Evolutionary conservation across 768 basidiomycete species (phyloP).

Genomic region (Boletellus emodensis): DNA sequence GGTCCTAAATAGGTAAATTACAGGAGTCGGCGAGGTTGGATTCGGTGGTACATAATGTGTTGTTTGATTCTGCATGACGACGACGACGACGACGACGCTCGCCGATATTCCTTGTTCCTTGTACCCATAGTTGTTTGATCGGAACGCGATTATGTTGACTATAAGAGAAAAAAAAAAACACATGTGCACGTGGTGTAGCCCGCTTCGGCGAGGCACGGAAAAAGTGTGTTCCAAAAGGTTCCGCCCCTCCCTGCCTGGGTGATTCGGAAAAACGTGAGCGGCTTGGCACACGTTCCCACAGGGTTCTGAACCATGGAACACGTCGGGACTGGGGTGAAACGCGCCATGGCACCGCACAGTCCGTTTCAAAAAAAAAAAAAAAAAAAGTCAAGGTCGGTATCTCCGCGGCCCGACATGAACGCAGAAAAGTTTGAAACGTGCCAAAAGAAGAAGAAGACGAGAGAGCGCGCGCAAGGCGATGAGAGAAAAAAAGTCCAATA

Average conservation of each 20-base stretch:
- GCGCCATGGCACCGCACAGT: background rate
- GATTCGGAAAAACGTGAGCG: too few species aligned
- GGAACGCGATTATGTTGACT: conserved; percentile 1
- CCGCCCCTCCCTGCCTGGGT: too few species aligned
- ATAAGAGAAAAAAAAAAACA: too few species aligned
- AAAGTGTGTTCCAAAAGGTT: background rate
- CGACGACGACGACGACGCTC: too few species aligned
- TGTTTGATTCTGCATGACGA: background rate
- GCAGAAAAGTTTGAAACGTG: conserved; percentile 1
- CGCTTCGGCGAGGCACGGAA: background rate
- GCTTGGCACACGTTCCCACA: background rate
- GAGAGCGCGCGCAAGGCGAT: background rate
- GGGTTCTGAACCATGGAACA: background rate
- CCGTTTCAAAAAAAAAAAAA: conserved; percentile 7
- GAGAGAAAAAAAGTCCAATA: background rate
- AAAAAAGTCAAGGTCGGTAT: too few species aligned
- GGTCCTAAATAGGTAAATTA: background rate
- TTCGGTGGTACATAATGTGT: conserved; percentile 3
- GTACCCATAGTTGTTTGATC: background rate
- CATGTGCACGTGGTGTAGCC: background rate
- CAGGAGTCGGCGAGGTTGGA: conserved; percentile 7
- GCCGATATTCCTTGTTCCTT: background rate
- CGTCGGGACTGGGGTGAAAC: conserved; percentile 2
- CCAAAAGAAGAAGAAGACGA: background rate
- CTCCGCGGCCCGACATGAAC: background rate